phyloP scores from a whole-genome alignment of 1,284 basidiomycete genomes.

The Stereum hirsutum region DNA sequence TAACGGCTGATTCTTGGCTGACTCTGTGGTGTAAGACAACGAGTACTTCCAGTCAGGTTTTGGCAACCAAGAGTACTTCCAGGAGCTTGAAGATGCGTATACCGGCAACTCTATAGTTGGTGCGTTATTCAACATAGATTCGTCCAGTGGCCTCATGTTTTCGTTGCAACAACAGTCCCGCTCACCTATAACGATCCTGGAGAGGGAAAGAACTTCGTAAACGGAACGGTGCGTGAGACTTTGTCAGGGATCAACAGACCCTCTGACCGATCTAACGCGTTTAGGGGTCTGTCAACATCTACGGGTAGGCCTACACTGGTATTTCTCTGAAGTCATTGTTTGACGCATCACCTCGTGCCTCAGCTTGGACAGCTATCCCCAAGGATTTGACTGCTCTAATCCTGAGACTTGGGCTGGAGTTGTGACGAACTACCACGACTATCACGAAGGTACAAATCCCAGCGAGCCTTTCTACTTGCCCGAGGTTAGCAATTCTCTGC shows the following conservation, averaged over 20 bases:
- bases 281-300: constrained; percentile 42
- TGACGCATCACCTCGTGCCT: neutral
- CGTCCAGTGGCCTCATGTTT: no score
- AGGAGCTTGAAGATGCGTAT: constrained; percentile 49
- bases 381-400: constrained; percentile 66
- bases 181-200: constrained; percentile 68
- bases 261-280: constrained; percentile 2
- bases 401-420: constrained; percentile 52
- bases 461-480: constrained; percentile 59
- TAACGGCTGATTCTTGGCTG: neutral
- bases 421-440: constrained; percentile 44
- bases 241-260: no score
- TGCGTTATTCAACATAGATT: no score
- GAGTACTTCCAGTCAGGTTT: constrained; percentile 52
- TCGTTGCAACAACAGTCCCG: no score
- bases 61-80: constrained; percentile 54
- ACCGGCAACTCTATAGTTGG: constrained; percentile 46
- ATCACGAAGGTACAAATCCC: constrained; percentile 45
- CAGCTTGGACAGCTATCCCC: constrained; percentile 55
- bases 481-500: constrained; percentile 25
- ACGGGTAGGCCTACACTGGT: constrained; percentile 27
- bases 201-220: constrained; percentile 53
- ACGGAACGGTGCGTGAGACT: constrained; percentile 39
- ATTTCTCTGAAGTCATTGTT: neutral
- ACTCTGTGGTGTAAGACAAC: constrained; percentile 45